Evolutionary conservation across 768 basidiomycete species (phyloP), one percentile per base, ranked within the genome.

Genomic region (Stropharia rugosoannulata): DNA sequence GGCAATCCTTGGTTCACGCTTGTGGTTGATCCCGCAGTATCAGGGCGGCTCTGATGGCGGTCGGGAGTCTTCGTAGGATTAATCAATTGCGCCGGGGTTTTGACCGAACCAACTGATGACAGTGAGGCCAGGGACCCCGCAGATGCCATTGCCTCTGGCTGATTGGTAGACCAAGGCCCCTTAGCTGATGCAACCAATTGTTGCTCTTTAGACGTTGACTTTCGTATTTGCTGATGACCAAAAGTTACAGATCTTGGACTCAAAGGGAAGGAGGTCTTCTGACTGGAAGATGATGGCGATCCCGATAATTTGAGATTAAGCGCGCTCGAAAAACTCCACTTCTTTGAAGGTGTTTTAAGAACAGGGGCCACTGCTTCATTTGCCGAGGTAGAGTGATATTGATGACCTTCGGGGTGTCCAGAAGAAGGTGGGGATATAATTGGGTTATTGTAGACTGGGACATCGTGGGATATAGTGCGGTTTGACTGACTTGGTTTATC

Each of bases 291-390:
- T 16, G 85, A 85, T 47, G 87, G 84, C 25, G 85, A 87, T 55
- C 80, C 80, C 12, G 85, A 80, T 49, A 91, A 70, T 66, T 82
- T 90, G 68, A 90, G 80, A 61, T 89, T 91, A 4, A 95, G 74
- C 19, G 89, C 90, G 59, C 81, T 88, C n/a, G 90, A 89, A 69
- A 95, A 90, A 67, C 93, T 95, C 93, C 93, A 95, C 71, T 95
- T 95, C 81, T 94, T 95, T n/a, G 90, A 92, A 35, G 93, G 92
- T 2, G 90, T 89, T 74, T 90, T 90, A 49, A 79, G 74, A 41
- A 79, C 74, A 13, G 74, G 65, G 39, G 85, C 77, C 12, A 65
- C 61, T 53, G 79, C 71, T 55, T 83, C 79, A 29, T 76, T 73
- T 62, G 67, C 72, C 60, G 73, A 75, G 65, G 61, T 67, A 65